A percentile compares a stretch with the other conserved stretches of the same genome.
Evolutionary conservation across 1,284 basidiomycete genomes (phyloP).

Genomic region (Bondarzewia mesenterica): DNA sequence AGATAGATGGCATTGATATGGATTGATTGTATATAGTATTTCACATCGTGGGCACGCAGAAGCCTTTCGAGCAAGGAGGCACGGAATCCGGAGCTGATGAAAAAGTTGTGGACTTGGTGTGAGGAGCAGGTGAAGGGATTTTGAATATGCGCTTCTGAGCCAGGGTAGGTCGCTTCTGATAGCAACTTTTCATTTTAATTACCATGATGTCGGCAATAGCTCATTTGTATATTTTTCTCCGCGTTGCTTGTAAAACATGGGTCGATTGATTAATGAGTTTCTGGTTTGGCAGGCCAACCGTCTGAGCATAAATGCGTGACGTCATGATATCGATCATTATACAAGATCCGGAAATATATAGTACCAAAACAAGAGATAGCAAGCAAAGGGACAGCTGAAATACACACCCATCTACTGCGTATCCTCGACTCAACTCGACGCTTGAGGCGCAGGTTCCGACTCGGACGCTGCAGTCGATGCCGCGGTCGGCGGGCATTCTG

Average conservation of each 20-base stretch:
- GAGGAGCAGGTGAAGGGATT: slow-evolving; percentile 20
- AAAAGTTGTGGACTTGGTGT: slow-evolving; percentile 26
- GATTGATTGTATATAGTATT: slow-evolving; percentile 5
- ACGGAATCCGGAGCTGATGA: slow-evolving; percentile 17
- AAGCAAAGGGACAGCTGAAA: background rate
- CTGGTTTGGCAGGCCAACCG: too few relatives aligned
- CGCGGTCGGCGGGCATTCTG: slow-evolving; percentile 9
- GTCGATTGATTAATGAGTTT: too few relatives aligned
- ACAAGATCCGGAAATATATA: too few relatives aligned
- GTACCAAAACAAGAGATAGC: background rate
- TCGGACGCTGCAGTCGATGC: background rate
- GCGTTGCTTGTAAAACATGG: too few relatives aligned
- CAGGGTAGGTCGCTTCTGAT: too few relatives aligned
- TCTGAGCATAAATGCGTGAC: too few relatives aligned
- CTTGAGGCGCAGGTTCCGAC: background rate
- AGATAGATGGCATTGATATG: background rate
- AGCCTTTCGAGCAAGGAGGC: slow-evolving; percentile 11
- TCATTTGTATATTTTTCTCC: too few relatives aligned
- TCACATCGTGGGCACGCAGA: slow-evolving; percentile 8
- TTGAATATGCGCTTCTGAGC: too few relatives aligned
- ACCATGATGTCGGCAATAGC: too few relatives aligned
- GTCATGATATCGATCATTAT: too few relatives aligned
- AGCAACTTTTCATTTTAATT: too few relatives aligned
- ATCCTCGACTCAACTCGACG: background rate
- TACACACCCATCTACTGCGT: background rate